Evolutionary conservation across 352 stramenopile species (phyloP), one percentile per base, ranked within the genome.

Genomic region (Aphanomyces cochlioides): DNA sequence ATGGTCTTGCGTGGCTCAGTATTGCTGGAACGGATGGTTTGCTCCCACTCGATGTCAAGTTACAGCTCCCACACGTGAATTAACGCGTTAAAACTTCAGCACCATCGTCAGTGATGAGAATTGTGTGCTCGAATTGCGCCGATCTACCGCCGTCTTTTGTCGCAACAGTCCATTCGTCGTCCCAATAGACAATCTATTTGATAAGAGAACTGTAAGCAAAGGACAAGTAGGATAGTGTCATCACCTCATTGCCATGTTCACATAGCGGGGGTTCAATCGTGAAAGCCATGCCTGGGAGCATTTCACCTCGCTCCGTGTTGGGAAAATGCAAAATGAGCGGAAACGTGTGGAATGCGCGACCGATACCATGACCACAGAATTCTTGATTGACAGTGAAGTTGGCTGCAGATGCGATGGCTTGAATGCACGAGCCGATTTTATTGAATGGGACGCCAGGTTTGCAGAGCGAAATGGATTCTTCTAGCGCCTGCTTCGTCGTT

Each of bases 121-220:
- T 82, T n/a, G 96, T 99, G 81, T 99, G 96, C 74, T 99, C 97
- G 66, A 98, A 98, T 75, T 99, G 97, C 21, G 96, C 96, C n/a
- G 90, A 96, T 47, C 94, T 79, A 48, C 80, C 80, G 56, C 95
- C 96, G 76, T 99, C 96, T 1, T 81, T 81, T 17, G 96, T 99
- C 13, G 92, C 95, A 5, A 97, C 95, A 10, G 97, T 99, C 97
- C 97, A 99, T 56, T 90, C 82, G 78, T 99, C 97, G 66, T 92
- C 80, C 97, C 95, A 99, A 63, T 93, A 82, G 47, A 87, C 66
- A 65, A 95, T 90, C 87, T 93, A 74, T 5, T 65, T 12, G 17
- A 61, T 41, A 56, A 48, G 48, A 56, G 7, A 67, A 12, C 54
- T 40, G 28, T 28, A 28, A 28, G 17, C 34, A 63, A 45, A 21